Evolutionary conservation across 768 basidiomycete species (phyloP), one percentile per base, ranked within the genome.

Genomic region (Myochromella boudieri): DNA sequence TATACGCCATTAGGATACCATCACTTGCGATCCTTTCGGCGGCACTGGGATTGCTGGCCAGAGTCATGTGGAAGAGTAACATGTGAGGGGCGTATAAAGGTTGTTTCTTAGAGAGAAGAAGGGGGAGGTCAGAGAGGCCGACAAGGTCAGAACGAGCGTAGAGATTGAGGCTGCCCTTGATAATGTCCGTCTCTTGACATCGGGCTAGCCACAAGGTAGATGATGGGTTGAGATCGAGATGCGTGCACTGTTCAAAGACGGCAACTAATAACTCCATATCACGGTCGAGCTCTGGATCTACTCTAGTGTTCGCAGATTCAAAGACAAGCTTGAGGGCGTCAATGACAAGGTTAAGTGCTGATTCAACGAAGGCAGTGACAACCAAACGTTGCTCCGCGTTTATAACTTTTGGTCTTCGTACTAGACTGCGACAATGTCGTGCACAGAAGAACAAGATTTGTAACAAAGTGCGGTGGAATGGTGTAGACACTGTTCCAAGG

Each of bases 11-110:
- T 15, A 95, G 67, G 1, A 91, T 72, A 25, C 92, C 91, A 52
- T 88, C 90, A 54, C 85, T 84, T 4, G 92, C 91, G 20, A 97
- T 78, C 48, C 87, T 72, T 62, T 95, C 93, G 0, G 94, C 92
- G 0, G 90, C 84, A 1, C 80, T 75, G 0, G 85, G 80, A 43
- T 88, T 76, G 48, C 81, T 81, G 12, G 87, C 90, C 15, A 97
- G 68, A 1, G 89, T 81, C 72, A 93, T 86, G 59, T 95, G 92
- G 70, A 97, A 90, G 24, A 85, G 70, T 44, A 97, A 79, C 46
- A 95, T 71, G 56, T 90, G 86, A 0, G 87, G 82, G 0, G 86
- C 75, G 58, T 91, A 91, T 21, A 87, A 66, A 10, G 88, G 79
- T 59, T 80, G 74, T 44, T 83, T 84, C 36, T 80, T 78, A 1